Conservation (phyloP, 176 grass and related monocot genomes). For the Pontederia crassipes region DNA sequence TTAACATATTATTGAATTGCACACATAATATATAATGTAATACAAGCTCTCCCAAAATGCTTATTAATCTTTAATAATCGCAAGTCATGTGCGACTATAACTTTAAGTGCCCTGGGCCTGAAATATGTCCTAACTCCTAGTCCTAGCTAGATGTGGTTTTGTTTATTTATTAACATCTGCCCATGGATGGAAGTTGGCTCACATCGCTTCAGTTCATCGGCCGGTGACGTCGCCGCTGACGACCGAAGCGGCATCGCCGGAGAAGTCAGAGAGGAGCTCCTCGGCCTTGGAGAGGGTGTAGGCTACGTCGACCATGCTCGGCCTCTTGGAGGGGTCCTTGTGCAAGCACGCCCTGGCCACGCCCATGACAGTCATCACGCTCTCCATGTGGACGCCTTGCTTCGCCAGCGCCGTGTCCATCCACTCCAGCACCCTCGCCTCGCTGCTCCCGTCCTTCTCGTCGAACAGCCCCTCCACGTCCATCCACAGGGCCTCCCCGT, state of each 20-base stretch:
- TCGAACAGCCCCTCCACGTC: conserved; percentile 54
- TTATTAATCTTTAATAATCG: too few relatives aligned
- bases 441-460: conserved; percentile 18
- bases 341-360: conserved; percentile 69
- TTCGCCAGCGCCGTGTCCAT: conserved; percentile 61
- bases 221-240: conserved; percentile 33
- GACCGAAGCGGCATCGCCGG: conserved; percentile 44
- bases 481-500: conserved; percentile 55
- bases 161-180: too few relatives aligned
- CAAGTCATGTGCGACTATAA: too few relatives aligned
- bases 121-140: too few relatives aligned
- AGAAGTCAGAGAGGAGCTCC: conserved; percentile 64
- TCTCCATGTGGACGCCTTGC: conserved; percentile 60
- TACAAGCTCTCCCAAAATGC: too few relatives aligned
- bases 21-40: too few relatives aligned
- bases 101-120: too few relatives aligned
- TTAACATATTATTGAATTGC: too few relatives aligned
- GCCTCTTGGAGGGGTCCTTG: conserved; percentile 63
- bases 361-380: conserved; percentile 47
- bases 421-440: conserved; percentile 46
- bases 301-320: conserved; percentile 85
- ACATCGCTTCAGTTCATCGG: conserved; percentile 25
- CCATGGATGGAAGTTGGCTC: too few relatives aligned
- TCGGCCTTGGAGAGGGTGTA: conserved; percentile 86
- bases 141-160: too few relatives aligned